Evolutionary conservation across 1,284 basidiomycete genomes (phyloP), one percentile per base, ranked within the genome.

Genomic region (Sanghuangporus sanghuang): DNA sequence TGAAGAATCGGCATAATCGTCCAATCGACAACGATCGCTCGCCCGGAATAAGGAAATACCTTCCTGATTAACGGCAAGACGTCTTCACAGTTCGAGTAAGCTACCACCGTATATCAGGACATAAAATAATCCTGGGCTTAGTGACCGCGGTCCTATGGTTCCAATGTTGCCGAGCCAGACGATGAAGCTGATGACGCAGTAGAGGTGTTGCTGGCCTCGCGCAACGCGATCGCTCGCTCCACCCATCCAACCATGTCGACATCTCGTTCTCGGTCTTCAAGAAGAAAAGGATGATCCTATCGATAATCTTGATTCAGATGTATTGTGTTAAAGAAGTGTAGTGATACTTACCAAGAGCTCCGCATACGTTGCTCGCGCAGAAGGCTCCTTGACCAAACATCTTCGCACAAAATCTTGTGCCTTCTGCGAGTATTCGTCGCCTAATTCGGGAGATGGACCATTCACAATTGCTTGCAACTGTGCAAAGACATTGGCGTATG

Each of bases 381-480:
- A 82, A 0, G 95, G 90, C 63, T 88, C 82, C 77, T 96, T 96
- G 68, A 84, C 79, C 66, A 97, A 76, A 72, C 93, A 92, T 63
- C 70, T 74, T 12, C 77, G 74, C 35, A 89, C 81, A 76, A 83
- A 89, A 65, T 89, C 82, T 61, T 81, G 78, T 12, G 87, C 85
- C 7, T 76, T 72, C 35, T 79, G 75, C 69, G 76, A 81, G 77
- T 76, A 80, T 6, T 66, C 42, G 54, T 74, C 74, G 1, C 96
- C 95, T 52, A 99, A 78, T 61, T 87, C 85, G 3, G 97, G 96
- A 6, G 96, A 87, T 56, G 95, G 90, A 1, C 96, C 97, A 69
- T 98, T 89, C 3, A 99, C 95, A 68, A 99, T 99, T 1, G 96
- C 96, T 36, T 92, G 93, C 48, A 99, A 79, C 77, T 99, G 95